These are phyloP conservation scores for Aspergillus japonicus DNA, from an alignment of 2,329 filamentous ascomycete genomes.

Conservation along the genomic window DNA sequence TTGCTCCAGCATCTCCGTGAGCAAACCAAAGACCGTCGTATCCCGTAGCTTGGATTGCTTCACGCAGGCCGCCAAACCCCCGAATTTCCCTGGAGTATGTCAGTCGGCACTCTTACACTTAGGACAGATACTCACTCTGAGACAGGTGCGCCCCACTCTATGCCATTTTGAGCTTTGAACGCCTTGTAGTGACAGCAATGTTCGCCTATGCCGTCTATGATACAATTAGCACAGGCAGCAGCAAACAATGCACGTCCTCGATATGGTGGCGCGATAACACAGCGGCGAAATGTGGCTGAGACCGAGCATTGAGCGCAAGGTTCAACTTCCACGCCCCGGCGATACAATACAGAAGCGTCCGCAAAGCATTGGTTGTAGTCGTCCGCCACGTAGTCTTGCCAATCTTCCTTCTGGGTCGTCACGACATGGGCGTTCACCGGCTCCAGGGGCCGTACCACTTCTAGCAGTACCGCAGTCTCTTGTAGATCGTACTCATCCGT, in stretches of 20 bases:
- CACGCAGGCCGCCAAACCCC: background rate
- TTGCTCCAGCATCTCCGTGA: background rate
- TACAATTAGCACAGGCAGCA: background rate
- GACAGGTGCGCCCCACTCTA: background rate
- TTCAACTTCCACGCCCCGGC: background rate
- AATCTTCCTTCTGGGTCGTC: background rate
- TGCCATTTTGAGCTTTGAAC: background rate
- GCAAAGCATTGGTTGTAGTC: background rate
- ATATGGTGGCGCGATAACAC: background rate
- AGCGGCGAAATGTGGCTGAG: background rate
- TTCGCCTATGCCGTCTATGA: background rate
- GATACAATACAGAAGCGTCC: background rate
- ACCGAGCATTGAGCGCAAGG: background rate
- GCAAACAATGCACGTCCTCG: background rate
- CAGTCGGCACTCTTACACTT: background rate
- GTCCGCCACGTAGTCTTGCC: background rate
- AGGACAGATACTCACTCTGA: background rate
- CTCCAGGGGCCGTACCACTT: background rate
- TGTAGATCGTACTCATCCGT: background rate
- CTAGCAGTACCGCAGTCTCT: background rate
- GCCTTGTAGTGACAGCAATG: background rate
- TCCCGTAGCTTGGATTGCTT: background rate
- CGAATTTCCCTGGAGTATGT: background rate
- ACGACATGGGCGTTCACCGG: background rate
- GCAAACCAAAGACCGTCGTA: background rate